phyloP scores from a whole-genome alignment of 768 basidiomycete genomes.

The Leccinum longicurvipes region DNA sequence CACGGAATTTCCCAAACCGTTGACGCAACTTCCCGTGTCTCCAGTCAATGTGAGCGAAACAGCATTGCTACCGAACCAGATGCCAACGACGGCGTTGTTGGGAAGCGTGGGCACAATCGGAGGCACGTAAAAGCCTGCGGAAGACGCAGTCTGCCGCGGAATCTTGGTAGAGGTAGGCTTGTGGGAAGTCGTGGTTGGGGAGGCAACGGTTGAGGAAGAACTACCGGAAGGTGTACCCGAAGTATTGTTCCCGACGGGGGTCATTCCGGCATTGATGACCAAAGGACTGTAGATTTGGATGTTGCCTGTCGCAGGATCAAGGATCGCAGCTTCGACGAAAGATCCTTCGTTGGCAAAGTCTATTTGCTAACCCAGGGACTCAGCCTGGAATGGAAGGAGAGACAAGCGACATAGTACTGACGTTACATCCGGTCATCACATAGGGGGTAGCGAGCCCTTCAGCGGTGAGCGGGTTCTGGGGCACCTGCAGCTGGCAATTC shows the following conservation, averaged over 20 bases:
- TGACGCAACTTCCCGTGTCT: conserved; percentile 20
- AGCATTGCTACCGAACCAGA: conserved; percentile 31
- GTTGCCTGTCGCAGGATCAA: conserved; percentile 26
- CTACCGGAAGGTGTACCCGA: not conserved
- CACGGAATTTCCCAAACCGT: conserved; percentile 19
- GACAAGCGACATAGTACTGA: not conserved
- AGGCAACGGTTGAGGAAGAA: not conserved
- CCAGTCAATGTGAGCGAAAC: conserved; percentile 21
- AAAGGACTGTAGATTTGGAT: conserved; percentile 29
- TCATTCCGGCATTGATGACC: conserved; percentile 30
- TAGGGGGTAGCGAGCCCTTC: conserved; percentile 28
- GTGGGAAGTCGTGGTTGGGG: not conserved
- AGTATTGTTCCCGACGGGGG: conserved; percentile 7
- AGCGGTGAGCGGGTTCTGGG: conserved; percentile 21
- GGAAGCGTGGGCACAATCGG: conserved; percentile 25
- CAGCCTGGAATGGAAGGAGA: not conserved
- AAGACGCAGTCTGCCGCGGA: conserved; percentile 9
- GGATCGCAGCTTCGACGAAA: conserved; percentile 29
- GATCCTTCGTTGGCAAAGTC: conserved; percentile 24
- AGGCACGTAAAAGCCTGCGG: conserved; percentile 21
- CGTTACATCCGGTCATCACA: conserved; percentile 27
- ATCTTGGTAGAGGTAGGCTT: not conserved
- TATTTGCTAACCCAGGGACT: conserved; percentile 18
- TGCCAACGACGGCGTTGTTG: conserved; percentile 21
- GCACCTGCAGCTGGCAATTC: conserved; percentile 21